A percentile compares a stretch with the other conserved stretches of the same genome.
Evolutionary conservation across 2,329 filamentous ascomycete genomes (phyloP).

Genomic region (Xylariales sp.): DNA sequence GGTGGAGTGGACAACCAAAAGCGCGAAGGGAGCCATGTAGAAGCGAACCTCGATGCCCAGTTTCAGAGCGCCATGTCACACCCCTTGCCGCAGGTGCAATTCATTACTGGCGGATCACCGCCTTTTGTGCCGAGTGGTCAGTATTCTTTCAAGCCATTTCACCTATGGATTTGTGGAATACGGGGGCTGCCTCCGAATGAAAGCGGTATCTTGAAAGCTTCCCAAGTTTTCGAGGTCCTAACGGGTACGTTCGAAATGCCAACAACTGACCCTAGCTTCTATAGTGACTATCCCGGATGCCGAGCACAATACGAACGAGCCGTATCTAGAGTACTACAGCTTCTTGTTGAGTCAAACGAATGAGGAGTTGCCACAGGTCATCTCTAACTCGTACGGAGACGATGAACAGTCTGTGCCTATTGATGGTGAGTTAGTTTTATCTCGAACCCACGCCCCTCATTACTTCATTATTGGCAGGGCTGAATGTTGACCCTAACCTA

Average conservation of each 20-base stretch:
- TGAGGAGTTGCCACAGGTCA: conserved; percentile 63
- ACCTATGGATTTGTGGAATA: too few species aligned
- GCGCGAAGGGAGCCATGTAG: conserved; percentile 22
- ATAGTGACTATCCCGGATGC: conserved; percentile 24
- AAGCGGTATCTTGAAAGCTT: too few species aligned
- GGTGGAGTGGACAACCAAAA: conserved; percentile 56
- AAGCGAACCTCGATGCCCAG: conserved; percentile 38
- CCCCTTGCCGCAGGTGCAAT: conserved; percentile 31
- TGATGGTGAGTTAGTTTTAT: conserved; percentile 18
- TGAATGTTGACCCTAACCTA: conserved; percentile 4
- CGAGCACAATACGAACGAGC: conserved; percentile 68
- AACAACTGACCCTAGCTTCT: too few species aligned
- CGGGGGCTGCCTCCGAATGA: too few species aligned
- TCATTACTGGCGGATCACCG: conserved; percentile 40
- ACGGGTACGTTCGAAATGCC: too few species aligned
- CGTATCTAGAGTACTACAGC: conserved; percentile 70
- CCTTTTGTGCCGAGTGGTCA: conserved; percentile 35
- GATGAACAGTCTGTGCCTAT: conserved; percentile 66
- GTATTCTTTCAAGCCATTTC: too few species aligned
- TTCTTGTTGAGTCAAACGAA: conserved; percentile 61
- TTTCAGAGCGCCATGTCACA: conserved; percentile 33
- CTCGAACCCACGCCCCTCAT: not conserved
- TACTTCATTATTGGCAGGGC: not conserved
- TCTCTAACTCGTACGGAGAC: conserved; percentile 72
- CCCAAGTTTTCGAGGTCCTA: too few species aligned